A percentile compares a stretch with the other conserved stretches of the same genome.
phyloP scores from a whole-genome alignment of 495 filamentous ascomycete species.

The Xylaria sp. region DNA sequence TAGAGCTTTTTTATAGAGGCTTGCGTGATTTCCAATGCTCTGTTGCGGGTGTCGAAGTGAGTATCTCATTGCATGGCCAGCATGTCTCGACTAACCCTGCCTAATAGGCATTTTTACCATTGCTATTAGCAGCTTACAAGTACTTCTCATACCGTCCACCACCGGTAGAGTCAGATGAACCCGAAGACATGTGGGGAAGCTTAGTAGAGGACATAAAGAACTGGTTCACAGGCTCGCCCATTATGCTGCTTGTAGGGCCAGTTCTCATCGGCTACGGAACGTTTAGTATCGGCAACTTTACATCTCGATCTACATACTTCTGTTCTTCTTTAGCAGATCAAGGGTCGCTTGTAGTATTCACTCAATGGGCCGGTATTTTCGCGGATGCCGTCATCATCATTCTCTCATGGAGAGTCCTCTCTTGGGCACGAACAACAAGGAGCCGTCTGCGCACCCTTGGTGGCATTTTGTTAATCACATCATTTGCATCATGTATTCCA shows the following conservation, averaged over 20 bases:
- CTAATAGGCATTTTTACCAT: slow-evolving; percentile 47
- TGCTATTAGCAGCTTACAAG: slow-evolving; percentile 48
- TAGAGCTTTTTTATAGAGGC: slow-evolving; percentile 50
- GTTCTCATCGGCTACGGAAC: slow-evolving; percentile 44
- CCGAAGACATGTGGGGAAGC: slow-evolving; percentile 48
- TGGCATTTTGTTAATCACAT: slow-evolving; percentile 43
- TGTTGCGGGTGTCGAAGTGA: slow-evolving; percentile 50
- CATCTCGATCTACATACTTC: slow-evolving; percentile 48
- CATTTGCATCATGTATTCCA: slow-evolving; percentile 34
- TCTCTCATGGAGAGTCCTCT: slow-evolving; percentile 53
- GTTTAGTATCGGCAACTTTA: slow-evolving; percentile 32
- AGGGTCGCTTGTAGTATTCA: slow-evolving; percentile 34
- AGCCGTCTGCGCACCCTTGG: slow-evolving; percentile 48
- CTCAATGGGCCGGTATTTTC: slow-evolving; percentile 50
- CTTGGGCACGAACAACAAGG: slow-evolving; percentile 54
- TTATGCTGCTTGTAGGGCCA: slow-evolving; percentile 37
- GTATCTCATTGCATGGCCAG: neutral
- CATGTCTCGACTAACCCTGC: slow-evolving; percentile 17
- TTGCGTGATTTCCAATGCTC: slow-evolving; percentile 51
- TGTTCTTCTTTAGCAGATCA: slow-evolving; percentile 47
- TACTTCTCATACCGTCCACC: slow-evolving; percentile 43
- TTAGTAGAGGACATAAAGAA: slow-evolving; percentile 44
- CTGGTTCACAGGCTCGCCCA: slow-evolving; percentile 44
- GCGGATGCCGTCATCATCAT: slow-evolving; percentile 50
- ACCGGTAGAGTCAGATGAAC: slow-evolving; percentile 37